phyloP scores from a whole-genome alignment of 495 filamentous ascomycete species.

The Neurospora sp. region DNA sequence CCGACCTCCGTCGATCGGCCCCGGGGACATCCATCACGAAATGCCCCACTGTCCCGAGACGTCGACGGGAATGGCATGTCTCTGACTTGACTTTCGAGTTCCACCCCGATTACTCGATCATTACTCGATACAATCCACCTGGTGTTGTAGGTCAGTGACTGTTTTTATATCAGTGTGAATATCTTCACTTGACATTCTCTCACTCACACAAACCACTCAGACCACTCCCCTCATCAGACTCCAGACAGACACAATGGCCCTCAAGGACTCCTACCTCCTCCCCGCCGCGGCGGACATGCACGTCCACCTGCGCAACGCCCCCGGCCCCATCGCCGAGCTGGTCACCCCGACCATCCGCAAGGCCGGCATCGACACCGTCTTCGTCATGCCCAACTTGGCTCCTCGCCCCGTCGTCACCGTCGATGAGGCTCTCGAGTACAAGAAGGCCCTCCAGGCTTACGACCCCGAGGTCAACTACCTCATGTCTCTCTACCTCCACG shows the following conservation, averaged over 20 bases:
- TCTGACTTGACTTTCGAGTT: background rate
- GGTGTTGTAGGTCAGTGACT: background rate
- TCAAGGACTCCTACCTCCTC: slow-evolving; percentile 42
- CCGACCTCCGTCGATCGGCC: background rate
- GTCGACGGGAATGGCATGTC: background rate
- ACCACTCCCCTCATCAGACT: background rate
- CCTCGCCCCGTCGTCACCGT: slow-evolving; percentile 66
- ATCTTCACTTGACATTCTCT: background rate
- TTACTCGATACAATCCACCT: background rate
- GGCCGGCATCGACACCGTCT: slow-evolving; percentile 56
- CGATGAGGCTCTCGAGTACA: slow-evolving; percentile 64
- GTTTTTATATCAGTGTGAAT: background rate
- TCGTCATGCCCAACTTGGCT: slow-evolving; percentile 53
- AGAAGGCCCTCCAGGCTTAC: slow-evolving; percentile 51
- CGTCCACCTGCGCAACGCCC: slow-evolving; percentile 59
- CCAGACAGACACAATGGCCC: slow-evolving; percentile 20
- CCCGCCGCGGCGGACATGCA: slow-evolving; percentile 56
- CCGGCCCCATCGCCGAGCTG: slow-evolving; percentile 66
- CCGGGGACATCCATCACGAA: background rate
- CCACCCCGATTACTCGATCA: background rate
- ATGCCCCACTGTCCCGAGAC: background rate
- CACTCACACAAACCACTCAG: background rate
- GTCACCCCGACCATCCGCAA: slow-evolving; percentile 63
- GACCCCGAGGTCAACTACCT: slow-evolving; percentile 68
- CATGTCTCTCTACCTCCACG: slow-evolving; percentile 75